Conservation (phyloP, 371 early-diverging fungal genomes). For the Umbelopsis sp. region DNA sequence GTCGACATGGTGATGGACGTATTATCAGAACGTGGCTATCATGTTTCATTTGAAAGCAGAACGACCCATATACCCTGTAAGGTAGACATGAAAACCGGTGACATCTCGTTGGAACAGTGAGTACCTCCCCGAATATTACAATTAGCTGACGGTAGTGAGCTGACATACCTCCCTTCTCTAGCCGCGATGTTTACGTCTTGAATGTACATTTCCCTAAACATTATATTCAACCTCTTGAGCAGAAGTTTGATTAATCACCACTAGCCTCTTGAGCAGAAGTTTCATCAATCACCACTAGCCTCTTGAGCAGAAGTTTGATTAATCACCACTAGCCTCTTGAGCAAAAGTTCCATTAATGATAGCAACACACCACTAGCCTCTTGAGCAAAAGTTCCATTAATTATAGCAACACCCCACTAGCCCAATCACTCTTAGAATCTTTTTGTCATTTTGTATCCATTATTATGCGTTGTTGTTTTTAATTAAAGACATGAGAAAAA, state of each 20-base stretch:
- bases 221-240: slow-evolving; percentile 69
- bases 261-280: slow-evolving; percentile 69
- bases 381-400: slow-evolving; percentile 67
- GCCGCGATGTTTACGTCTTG: slow-evolving; percentile 55
- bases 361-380: slow-evolving; percentile 36
- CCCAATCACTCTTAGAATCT: slow-evolving; percentile 6
- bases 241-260: slow-evolving; percentile 54
- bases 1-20: slow-evolving; percentile 70
- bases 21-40: slow-evolving; percentile 69
- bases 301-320: slow-evolving; percentile 66
- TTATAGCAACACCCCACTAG: too few species aligned
- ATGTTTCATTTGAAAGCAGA: slow-evolving; percentile 63
- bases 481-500: background rate
- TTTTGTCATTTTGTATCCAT: background rate
- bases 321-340: slow-evolving; percentile 55
- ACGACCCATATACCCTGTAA: slow-evolving; percentile 59
- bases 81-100: slow-evolving; percentile 62
- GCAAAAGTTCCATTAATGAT: slow-evolving; percentile 57
- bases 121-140: background rate
- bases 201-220: slow-evolving; percentile 70
- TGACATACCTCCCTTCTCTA: slow-evolving; percentile 12
- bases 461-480: background rate
- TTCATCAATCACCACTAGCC: slow-evolving; percentile 47
- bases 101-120: slow-evolving; percentile 61
- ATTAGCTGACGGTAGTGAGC: background rate